Evolutionary conservation across 1,284 basidiomycete genomes (phyloP), one percentile per base, ranked within the genome.

Genomic region (Fomitopsis palustris): DNA sequence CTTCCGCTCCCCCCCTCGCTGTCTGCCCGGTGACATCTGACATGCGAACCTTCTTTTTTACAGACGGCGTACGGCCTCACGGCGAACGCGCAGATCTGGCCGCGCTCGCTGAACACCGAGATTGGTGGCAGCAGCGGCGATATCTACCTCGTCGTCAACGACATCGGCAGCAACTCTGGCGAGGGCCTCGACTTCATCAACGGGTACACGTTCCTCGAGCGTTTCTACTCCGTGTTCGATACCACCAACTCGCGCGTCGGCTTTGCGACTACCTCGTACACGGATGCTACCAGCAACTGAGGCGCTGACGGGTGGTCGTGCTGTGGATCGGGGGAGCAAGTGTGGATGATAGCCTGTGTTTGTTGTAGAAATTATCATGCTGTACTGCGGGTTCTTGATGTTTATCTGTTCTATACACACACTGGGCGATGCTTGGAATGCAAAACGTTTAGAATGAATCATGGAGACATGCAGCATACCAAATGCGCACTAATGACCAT

Each of bases 191-290:
- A 75, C 69, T 74, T 76, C 64, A 75, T 77, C 70, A 73, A 74
- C 61, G 70, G 74, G 41, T 66, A 67, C 64, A 63, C 69, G 38
- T 74, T 70, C 52, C 63, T 79, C 16, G 82, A 88, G 71, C 81
- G 85, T 31, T 88, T 82, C 79, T 88, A 87, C 73, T 77, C 80
- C 14, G 84, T 87, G 29, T 87, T 73, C 67, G 87, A 89, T 65
- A 84, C 82, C 31, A 70, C 74, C 45, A 82, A 83, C 73, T 53
- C 55, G 8, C 74, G 65, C 12, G 67, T 83, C 55, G 81, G 81
- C 6, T 72, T 81, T 55, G 80, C 81, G 5, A 73, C 64, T 41
- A 82, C 80, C 61, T 61, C 73, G 3, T 82, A 77, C 74, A 88
- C 86, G n/a, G 65, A 57, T 25, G 75, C 84, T n/a, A 85, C 77